Conservation (phyloP, 768 basidiomycete genomes). For the Crepidotus variabilis region DNA sequence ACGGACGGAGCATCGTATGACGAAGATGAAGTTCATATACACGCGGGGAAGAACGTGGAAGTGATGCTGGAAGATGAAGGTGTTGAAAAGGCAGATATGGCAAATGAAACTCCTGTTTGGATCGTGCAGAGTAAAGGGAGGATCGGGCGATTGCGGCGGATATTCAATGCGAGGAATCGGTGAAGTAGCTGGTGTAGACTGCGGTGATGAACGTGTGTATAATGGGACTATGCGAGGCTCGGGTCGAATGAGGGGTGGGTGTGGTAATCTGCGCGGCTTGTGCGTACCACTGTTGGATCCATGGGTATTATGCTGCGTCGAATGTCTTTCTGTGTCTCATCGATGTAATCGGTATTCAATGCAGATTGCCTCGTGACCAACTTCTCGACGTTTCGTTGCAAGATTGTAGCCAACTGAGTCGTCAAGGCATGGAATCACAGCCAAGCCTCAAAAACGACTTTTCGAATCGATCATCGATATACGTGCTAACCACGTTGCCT, state of each 20-base stretch:
- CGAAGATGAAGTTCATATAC: constrained; percentile 10
- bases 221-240: no score
- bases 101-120: constrained; percentile 3
- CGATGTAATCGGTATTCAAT: no score
- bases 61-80: constrained; percentile 5
- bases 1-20: neutral
- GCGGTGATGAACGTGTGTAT: neutral
- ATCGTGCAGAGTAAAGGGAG: constrained; percentile 3
- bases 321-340: no score
- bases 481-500: neutral
- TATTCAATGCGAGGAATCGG: neutral
- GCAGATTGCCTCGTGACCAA: no score
- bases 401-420: no score
- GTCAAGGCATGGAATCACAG: neutral
- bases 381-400: no score
- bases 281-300: no score
- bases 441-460: neutral
- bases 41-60: constrained; percentile 2
- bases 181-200: neutral
- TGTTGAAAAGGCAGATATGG: neutral
- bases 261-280: neutral
- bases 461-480: neutral
- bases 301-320: no score
- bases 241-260: neutral
- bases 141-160: neutral